phyloP scores from a whole-genome alignment of 23 red algal genomes.

The Gracilaria caudata region DNA sequence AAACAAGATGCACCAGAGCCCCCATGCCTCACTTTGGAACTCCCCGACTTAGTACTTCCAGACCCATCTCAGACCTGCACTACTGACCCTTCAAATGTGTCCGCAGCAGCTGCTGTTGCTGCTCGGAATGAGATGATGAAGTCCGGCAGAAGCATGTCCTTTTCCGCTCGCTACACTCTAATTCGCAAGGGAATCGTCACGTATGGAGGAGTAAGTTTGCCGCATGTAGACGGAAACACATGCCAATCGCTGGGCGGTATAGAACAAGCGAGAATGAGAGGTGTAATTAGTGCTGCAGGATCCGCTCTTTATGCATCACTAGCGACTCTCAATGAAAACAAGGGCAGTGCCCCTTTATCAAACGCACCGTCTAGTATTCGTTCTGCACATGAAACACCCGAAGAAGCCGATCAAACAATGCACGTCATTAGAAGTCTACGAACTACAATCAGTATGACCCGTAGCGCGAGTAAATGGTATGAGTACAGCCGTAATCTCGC shows the following conservation, averaged over 20 bases:
- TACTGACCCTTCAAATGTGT: not conserved
- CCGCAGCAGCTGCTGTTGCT: not conserved
- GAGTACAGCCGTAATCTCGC: constrained; percentile 32
- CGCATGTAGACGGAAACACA: not conserved
- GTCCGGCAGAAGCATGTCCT: constrained; percentile 25
- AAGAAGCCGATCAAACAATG: constrained; percentile 9
- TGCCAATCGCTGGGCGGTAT: not conserved
- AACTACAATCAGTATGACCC: constrained; percentile 21
- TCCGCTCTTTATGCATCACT: not conserved
- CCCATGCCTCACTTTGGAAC: not conserved
- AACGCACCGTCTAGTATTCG: not conserved
- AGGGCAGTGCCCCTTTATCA: not conserved
- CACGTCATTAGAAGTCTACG: constrained; percentile 12
- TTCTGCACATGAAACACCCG: not conserved
- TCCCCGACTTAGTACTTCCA: constrained; percentile 1
- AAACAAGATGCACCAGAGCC: constrained; percentile 1
- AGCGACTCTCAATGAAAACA: not conserved
- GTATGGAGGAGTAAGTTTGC: not conserved
- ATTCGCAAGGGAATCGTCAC: constrained; percentile 28
- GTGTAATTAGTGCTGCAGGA: not conserved
- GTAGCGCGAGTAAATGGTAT: constrained; percentile 26
- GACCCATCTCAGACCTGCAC: not conserved
- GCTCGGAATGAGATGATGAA: constrained; percentile 28
- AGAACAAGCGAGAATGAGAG: constrained; percentile 20
- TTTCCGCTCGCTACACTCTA: constrained; percentile 12